These are phyloP conservation scores for Magnolia kwangsiensis DNA, from an alignment of 164 flowering plant species.

Conservation along the genomic window DNA sequence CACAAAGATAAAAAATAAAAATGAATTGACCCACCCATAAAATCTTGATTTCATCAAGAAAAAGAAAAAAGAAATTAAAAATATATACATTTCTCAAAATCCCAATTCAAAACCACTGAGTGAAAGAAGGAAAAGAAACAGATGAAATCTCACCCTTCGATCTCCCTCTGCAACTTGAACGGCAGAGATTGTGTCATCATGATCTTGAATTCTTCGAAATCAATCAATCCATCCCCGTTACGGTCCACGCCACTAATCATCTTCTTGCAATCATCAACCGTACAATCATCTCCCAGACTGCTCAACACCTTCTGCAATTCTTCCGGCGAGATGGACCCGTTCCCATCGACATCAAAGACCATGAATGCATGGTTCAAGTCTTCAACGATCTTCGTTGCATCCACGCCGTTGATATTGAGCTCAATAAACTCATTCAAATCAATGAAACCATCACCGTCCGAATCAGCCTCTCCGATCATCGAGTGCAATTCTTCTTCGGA, in stretches of 20 bases:
- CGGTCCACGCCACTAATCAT: constrained; percentile 70
- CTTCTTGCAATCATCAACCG: constrained; percentile 57
- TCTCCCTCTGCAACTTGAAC: neutral
- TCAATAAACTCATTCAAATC: constrained; percentile 62
- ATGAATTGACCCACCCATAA: no score
- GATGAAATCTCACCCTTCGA: neutral
- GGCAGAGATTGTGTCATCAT: constrained; percentile 53
- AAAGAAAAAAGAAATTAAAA: neutral
- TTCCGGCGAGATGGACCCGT: constrained; percentile 68
- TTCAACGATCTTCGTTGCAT: constrained; percentile 35
- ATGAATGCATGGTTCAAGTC: constrained; percentile 61
- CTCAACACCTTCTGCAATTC: constrained; percentile 55
- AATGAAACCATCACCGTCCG: constrained; percentile 78
- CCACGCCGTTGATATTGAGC: constrained; percentile 54
- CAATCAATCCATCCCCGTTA: constrained; percentile 62
- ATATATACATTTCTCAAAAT: neutral
- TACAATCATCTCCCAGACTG: constrained; percentile 57
- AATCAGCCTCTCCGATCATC: constrained; percentile 57
- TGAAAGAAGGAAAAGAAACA: neutral
- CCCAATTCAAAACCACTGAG: neutral
- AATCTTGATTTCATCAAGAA: neutral
- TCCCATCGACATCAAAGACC: constrained; percentile 65
- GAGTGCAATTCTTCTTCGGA: constrained; percentile 48
- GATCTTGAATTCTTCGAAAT: constrained; percentile 66
- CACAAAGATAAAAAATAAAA: no score